Evolutionary conservation across 1,284 basidiomycete species (phyloP), one percentile per base, ranked within the genome.

Genomic region (Ustilago bromivora): DNA sequence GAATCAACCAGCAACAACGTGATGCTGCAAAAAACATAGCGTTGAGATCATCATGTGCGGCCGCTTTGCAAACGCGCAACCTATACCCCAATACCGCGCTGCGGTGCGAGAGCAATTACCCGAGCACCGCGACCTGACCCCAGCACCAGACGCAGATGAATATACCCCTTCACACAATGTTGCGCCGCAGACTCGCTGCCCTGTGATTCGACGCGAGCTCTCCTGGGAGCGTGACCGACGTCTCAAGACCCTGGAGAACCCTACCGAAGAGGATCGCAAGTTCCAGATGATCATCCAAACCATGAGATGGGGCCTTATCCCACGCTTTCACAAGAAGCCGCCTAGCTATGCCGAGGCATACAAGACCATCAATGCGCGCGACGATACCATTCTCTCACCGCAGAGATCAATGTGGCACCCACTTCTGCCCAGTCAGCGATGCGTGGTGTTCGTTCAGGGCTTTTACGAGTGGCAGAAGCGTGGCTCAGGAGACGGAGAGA

Each of bases 341-440:
- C 89, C 91, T 47, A 90, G 92, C 61, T 90, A 92, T 71, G 90
- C 89, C 60, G 88, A 88, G n/a, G 76, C 81, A 11, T 86, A 94
- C 65, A 93, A 90, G 79, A 96, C 95, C 0, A 96, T 94, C 76
- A 98, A 98, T 80, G 94, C 95, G 0, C 91, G 94, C 28, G 90
- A 91, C 10, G 96, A 98, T 86, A 92, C 91, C 40, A 88, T 98
- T 15, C 86, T 93, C 31, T 77, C 70, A 15, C 67, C 78, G 31
- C 66, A 74, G 17, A 51, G 53, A n/a, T 62, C 56, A 6, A 62
- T 77, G 38, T 81, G 81, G 79, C 61, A 71, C 38, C 43, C 75
- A 1, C 40, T 81, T 11, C 61, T 81, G 49, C 56, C 63, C 13
- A 46, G 41, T 11, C 78, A 82, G 43, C 66, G 85, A 2, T 86